Evolutionary conservation across 164 flowering plant genomes (phyloP), one percentile per base, ranked within the genome.

Genomic region (Dillenia turbinata): DNA sequence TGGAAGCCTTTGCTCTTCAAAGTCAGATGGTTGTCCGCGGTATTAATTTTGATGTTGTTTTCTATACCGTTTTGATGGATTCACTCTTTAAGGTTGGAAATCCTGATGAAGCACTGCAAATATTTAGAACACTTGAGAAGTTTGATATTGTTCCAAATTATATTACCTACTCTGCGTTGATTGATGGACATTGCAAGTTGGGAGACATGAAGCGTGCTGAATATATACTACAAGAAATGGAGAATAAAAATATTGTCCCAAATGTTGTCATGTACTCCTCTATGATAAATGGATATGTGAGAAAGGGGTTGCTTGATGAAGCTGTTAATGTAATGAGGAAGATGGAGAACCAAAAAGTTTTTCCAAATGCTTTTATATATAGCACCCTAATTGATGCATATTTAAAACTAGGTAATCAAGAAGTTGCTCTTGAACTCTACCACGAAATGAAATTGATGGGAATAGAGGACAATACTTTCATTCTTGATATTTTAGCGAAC

Each of bases 81-180:
- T 97, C 97, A 15, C 80, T 89, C 45, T 87, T 89, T 57, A 91
- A 88, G 84, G 60, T 59, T 60, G 93, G 95, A 40, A 81, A 73
- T 56, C 44, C 68, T 0, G 62, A 49, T 47, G 96, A 91, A 63
- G 99, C 96, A 44, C 83, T 81, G 71, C 43, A 75, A 0, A 68
- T 83, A 79, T 89, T 87, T 60, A 26, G 9, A n/a, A 67, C 54
- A 14, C 66, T 90, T 68, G 61, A 52, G 26, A 60, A 73, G 62
- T 72, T 68, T 51, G 55, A 69, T 54, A 40, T 86, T n/a, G 52
- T 60, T 72, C 90, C 95, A 9, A 89, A 73, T 71, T 70, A 26
- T 48, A 49, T 89, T 12, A 84, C 86, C 9, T 91, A 85, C 68
- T 76, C 97, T 47, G 85, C 78, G 44, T 69, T 89, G 68, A 79